These are phyloP conservation scores for Lichtheimia hyalospora DNA, from an alignment of 371 early-diverging fungal genomes.

Conservation along the genomic window DNA sequence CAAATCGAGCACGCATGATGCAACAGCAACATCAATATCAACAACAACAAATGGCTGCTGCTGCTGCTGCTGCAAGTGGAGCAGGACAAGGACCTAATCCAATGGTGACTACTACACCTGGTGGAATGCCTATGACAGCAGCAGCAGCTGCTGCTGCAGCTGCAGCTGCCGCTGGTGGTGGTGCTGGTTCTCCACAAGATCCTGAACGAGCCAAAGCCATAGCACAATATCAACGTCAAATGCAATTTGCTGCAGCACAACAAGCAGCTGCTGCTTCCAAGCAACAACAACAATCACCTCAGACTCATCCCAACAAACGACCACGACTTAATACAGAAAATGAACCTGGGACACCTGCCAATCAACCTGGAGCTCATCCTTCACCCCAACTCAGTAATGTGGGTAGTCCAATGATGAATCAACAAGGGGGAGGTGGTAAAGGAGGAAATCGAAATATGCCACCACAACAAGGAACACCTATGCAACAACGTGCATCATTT, in stretches of 20 bases:
- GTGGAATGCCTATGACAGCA: too few relatives aligned
- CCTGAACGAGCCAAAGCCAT: conserved; percentile 21
- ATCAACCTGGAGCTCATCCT: not conserved
- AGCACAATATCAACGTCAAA: too few relatives aligned
- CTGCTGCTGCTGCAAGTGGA: too few relatives aligned
- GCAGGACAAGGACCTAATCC: conserved; percentile 13
- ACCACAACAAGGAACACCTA: not conserved
- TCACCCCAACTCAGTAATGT: conserved; percentile 35
- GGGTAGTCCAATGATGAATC: conserved; percentile 14
- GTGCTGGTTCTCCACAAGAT: conserved; percentile 33
- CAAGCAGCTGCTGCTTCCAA: conserved; percentile 12
- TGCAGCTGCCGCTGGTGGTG: conserved; percentile 12
- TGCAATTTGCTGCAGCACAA: conserved; percentile 17
- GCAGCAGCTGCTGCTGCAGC: not conserved
- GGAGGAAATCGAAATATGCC: too few relatives aligned
- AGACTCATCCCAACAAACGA: conserved; percentile 19
- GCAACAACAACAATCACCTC: conserved; percentile 13
- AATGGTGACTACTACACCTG: conserved; percentile 9
- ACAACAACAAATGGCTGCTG: conserved; percentile 21
- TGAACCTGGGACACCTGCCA: conserved; percentile 1
- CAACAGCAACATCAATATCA: not conserved
- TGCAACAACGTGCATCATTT: conserved; percentile 15
- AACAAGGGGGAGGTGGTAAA: too few relatives aligned
- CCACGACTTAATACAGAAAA: conserved; percentile 20
- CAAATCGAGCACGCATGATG: too few relatives aligned